Conservation (phyloP, 768 basidiomycete species). For the Russula sp. region DNA sequence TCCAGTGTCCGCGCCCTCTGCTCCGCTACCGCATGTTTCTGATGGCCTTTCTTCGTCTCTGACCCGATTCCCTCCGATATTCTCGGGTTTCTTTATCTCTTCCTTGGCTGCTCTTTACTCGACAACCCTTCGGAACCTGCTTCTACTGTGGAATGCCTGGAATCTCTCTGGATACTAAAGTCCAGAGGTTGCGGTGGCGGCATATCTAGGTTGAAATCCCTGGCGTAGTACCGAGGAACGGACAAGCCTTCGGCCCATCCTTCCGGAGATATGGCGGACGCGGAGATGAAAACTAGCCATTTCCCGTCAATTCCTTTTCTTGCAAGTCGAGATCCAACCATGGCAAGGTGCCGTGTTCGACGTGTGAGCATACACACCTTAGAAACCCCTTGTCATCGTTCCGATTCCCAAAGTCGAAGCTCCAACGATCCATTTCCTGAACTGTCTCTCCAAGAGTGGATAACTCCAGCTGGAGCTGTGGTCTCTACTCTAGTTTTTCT, state of each 20-base stretch:
- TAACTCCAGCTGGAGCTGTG: background rate
- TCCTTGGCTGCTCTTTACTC: background rate
- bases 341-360: background rate
- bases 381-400: background rate
- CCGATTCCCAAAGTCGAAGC: background rate
- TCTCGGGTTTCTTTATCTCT: background rate
- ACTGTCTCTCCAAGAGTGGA: background rate
- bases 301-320: background rate
- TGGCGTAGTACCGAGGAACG: background rate
- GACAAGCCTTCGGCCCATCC: background rate
- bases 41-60: background rate
- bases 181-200: background rate
- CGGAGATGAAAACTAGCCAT: constrained; percentile 24
- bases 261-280: constrained; percentile 14
- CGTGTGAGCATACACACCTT: background rate
- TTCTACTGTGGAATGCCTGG: constrained; percentile 4
- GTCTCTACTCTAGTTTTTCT: background rate
- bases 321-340: constrained; percentile 11
- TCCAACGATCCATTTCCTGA: background rate
- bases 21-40: constrained; percentile 5
- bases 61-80: background rate
- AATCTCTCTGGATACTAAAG: background rate
- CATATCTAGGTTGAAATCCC: background rate
- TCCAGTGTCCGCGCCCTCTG: background rate
- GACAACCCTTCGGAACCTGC: background rate